Base-by-base conservation (phyloP, 257 asterid genomes). In the Coffea canephora region DNA sequence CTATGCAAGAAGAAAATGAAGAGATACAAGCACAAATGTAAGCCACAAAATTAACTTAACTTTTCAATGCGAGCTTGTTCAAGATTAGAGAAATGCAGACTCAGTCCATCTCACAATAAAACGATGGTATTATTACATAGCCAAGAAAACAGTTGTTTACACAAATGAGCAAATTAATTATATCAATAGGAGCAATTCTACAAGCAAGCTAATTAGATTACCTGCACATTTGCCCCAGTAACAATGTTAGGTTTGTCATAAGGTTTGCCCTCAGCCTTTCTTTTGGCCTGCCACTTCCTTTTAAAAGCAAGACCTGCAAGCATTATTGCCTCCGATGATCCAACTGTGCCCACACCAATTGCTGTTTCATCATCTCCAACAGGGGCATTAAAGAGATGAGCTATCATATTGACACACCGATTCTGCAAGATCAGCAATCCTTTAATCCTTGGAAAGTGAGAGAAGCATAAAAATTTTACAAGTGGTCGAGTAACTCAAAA, bases 281-380 rank as follows among this genome's bases (percentile, higher is more conserved):
- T 91, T 84, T 79, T 93, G 0, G 91, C 90, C 78, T 90, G 94
- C 97, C 94, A 93, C 71, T 90, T 93, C 71, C 96, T 89, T 73
- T 93, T 93, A 70, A 93, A 91, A 82, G 97, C 95, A 84, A 93
- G 95, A 11, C 97, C 97, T 11, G 95, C 94, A 55, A 93, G 95
- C 97, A 93, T 93, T 77, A 91, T 91, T 36, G 93, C 97, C 87
- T 93, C 96, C 19, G 97, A 93, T 57, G 97, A 93, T 68, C 97
- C 96, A 52, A 93, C 91, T 1, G 96, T 93, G 34, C 94, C 88
- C n/a, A 91, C 96, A n/a, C 94, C 97, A 18, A 90, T 27, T 18
- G 95, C 96, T 0, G 85, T 80, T 73, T 90, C 95, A 7, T 81
- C 73, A 23, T 89, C 95, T 48, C 91, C 91, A 62, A 86, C 87